Conservation (phyloP, 306 rosid species). For the Bauhinia variegata region DNA sequence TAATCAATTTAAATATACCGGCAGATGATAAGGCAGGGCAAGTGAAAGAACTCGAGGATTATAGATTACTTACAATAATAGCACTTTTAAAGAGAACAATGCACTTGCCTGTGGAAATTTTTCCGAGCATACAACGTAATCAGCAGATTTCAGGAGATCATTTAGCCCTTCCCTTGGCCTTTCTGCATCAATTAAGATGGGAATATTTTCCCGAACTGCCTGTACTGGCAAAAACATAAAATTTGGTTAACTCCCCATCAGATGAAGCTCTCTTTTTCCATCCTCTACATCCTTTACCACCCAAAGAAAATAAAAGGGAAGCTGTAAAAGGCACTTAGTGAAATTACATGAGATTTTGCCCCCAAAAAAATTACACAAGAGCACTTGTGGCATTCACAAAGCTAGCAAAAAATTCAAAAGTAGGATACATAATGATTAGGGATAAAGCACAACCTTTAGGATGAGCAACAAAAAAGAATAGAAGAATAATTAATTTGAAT, state of each 20-base stretch:
- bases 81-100: conserved; percentile 28
- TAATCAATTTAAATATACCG: too few relatives aligned
- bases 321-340: conserved; percentile 13
- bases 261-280: conserved; percentile 31
- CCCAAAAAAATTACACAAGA: neutral
- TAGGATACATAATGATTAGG: too few relatives aligned
- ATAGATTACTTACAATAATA: conserved; percentile 19
- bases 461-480: neutral
- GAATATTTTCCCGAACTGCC: conserved; percentile 77
- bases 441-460: neutral
- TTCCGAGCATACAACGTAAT: conserved; percentile 75
- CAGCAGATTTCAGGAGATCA: conserved; percentile 74
- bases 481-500: too few relatives aligned
- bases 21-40: too few relatives aligned
- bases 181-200: conserved; percentile 88
- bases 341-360: too few relatives aligned
- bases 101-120: conserved; percentile 80
- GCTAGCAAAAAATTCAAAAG: too few relatives aligned
- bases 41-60: conserved; percentile 13
- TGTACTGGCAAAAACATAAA: conserved; percentile 53
- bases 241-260: conserved; percentile 44
- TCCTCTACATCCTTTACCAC: conserved; percentile 19
- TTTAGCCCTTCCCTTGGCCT: conserved; percentile 84
- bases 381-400: conserved; percentile 17
- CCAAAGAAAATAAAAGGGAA: conserved; percentile 20